Evolutionary conservation across 306 rosid genomes (phyloP).

Genomic region (Prunus armeniaca): DNA sequence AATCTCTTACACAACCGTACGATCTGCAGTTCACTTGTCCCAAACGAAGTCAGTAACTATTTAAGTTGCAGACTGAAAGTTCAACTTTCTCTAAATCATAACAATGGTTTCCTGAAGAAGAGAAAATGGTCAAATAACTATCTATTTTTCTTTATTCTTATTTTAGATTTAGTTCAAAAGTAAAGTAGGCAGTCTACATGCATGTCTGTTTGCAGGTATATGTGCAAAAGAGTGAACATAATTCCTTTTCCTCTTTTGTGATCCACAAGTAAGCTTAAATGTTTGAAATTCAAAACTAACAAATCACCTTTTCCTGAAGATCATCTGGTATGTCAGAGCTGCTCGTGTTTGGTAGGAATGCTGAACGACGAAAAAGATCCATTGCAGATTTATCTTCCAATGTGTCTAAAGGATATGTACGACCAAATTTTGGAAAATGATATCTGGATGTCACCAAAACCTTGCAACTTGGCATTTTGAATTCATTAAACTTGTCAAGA

Average conservation of each 20-base stretch:
- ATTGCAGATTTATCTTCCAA: conserved; percentile 33
- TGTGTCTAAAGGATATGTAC: conserved; percentile 25
- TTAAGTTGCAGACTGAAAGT: not conserved
- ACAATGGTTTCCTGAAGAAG: not conserved
- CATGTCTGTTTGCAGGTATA: not conserved
- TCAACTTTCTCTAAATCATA: not conserved
- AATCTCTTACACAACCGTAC: conserved; percentile 37
- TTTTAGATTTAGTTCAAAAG: not conserved
- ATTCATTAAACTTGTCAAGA: conserved; percentile 24
- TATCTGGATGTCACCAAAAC: conserved; percentile 22
- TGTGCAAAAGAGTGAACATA: not conserved
- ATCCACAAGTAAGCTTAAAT: not conserved
- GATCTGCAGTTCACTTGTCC: conserved; percentile 40
- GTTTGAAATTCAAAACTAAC: not conserved
- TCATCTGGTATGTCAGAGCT: conserved; percentile 18
- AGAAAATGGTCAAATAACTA: not conserved
- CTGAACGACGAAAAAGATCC: conserved; percentile 30
- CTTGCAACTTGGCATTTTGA: conserved; percentile 31
- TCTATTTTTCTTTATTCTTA: no score
- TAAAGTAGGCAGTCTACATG: no score
- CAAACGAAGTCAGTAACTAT: not conserved
- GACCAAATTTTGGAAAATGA: conserved; percentile 21
- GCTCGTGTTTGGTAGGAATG: conserved; percentile 21
- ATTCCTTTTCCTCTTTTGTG: not conserved
- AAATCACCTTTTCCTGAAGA: conserved; percentile 38